Conservation (phyloP, 441 rosid species). For the Hypseocharis bilobata region DNA sequence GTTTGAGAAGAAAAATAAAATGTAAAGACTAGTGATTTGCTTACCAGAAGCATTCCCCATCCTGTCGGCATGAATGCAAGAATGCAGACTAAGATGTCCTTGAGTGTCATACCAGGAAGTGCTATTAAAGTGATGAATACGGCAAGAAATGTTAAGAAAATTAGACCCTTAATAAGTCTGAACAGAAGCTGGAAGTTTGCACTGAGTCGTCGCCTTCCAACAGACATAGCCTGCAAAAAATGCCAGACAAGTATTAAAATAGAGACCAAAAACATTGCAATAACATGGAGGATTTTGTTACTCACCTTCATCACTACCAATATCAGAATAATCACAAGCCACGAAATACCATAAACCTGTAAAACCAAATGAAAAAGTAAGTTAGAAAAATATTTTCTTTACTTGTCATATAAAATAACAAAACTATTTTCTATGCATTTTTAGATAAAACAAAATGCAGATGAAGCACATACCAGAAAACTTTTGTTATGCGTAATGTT, state of each 20-base stretch:
- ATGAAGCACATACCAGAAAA: constrained; percentile 26
- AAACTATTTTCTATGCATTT: too few species aligned
- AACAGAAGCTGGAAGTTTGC: constrained; percentile 96
- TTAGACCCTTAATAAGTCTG: constrained; percentile 65
- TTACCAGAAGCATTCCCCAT: constrained; percentile 79
- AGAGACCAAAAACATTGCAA: too few species aligned
- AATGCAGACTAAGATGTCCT: constrained; percentile 70
- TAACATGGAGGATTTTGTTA: neutral
- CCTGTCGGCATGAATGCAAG: constrained; percentile 85
- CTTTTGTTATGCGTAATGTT: constrained; percentile 41
- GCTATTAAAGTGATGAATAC: constrained; percentile 58
- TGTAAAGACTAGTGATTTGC: too few species aligned
- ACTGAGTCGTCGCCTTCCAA: constrained; percentile 89
- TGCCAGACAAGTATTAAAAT: too few species aligned
- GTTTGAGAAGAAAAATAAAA: neutral
- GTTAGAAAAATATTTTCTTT: neutral
- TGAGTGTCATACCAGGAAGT: constrained; percentile 60
- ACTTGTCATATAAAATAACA: neutral
- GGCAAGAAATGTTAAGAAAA: constrained; percentile 56
- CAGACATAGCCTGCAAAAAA: constrained; percentile 61
- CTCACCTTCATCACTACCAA: constrained; percentile 70
- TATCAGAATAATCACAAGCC: constrained; percentile 78
- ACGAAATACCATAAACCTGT: constrained; percentile 77
- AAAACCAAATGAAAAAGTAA: constrained; percentile 18
- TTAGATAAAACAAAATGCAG: too few species aligned